Percentiles rank a stretch among this genome's conserved stretches.
Conservation (phyloP, 768 basidiomycete genomes). For the Artomyces pyxidatus region DNA sequence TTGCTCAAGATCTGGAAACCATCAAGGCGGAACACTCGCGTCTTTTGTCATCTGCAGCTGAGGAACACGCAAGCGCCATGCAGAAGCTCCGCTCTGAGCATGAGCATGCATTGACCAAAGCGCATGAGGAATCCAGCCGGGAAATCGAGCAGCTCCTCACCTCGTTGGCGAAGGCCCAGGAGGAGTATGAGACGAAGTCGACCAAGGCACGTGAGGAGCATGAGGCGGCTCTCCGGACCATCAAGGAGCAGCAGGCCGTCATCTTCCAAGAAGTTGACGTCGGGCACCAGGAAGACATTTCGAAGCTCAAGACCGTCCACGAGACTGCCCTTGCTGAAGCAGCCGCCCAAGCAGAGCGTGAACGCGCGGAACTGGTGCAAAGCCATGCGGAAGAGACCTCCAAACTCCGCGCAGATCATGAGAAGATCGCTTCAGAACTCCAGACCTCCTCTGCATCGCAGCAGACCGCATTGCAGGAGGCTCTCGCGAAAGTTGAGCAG, state of each 20-base stretch:
- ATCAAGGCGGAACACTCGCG: conserved; percentile 57
- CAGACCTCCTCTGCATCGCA: conserved; percentile 4
- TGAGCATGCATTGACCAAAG: conserved; percentile 39
- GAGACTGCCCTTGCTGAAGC: conserved; percentile 27
- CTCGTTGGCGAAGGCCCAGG: conserved; percentile 36
- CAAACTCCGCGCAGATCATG: conserved; percentile 36
- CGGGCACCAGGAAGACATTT: conserved; percentile 49
- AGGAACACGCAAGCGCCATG: conserved; percentile 48
- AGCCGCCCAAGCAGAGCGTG: conserved; percentile 26
- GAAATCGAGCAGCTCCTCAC: conserved; percentile 43
- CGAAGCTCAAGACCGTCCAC: conserved; percentile 41
- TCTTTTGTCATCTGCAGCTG: conserved; percentile 44
- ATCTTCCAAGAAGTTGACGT: conserved; percentile 48
- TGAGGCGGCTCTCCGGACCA: conserved; percentile 36
- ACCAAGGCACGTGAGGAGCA: conserved; percentile 35
- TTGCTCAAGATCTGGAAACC: conserved; percentile 56
- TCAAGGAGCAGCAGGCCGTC: conserved; percentile 48
- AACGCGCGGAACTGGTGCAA: conserved; percentile 27
- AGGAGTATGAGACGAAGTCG: conserved; percentile 31
- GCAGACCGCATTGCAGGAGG: conserved; percentile 9
- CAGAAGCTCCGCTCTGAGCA: conserved; percentile 59
- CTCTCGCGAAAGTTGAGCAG: conserved; percentile 21
- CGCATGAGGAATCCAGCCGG: conserved; percentile 45
- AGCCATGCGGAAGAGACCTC: conserved; percentile 33
- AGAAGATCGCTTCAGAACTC: conserved; percentile 29